Evolutionary conservation across 2,329 filamentous ascomycete species (phyloP).

Genomic region (Aureobasidium pullulans): DNA sequence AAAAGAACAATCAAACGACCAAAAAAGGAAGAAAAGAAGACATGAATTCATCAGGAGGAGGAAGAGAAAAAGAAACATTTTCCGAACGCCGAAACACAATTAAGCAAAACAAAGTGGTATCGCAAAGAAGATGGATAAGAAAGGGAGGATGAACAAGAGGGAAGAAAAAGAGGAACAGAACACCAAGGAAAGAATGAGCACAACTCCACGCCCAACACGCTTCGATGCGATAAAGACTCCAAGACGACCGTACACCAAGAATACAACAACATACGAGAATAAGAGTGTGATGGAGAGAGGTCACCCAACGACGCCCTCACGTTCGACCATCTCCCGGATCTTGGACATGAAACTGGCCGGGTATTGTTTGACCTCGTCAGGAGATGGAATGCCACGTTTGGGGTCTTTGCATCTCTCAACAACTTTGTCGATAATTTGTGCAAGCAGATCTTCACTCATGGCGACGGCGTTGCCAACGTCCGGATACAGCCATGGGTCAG

Average conservation of each 20-base stretch:
- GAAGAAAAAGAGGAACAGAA: background rate
- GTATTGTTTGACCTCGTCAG: slow-evolving; percentile 46
- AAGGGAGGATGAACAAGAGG: background rate
- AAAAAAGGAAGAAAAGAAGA: no score
- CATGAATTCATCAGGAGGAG: background rate
- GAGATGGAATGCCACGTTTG: slow-evolving; percentile 45
- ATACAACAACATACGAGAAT: slow-evolving; percentile 1
- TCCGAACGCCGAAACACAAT: no score
- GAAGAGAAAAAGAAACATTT: background rate
- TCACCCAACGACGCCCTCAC: slow-evolving; percentile 14
- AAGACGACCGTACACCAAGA: background rate
- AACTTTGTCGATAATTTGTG: slow-evolving; percentile 52
- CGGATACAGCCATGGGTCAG: slow-evolving; percentile 52
- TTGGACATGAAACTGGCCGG: slow-evolving; percentile 41
- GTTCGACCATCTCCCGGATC: slow-evolving; percentile 37
- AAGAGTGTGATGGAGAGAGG: background rate
- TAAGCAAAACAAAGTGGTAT: background rate
- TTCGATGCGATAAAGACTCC: background rate
- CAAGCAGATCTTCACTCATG: slow-evolving; percentile 52
- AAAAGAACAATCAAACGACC: background rate
- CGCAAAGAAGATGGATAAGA: background rate
- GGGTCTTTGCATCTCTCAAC: slow-evolving; percentile 51
- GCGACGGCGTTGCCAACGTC: slow-evolving; percentile 41
- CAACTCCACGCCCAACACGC: background rate
- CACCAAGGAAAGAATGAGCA: background rate